Evolutionary conservation across 2,329 filamentous ascomycete genomes (phyloP), one percentile per base, ranked within the genome.

Genomic region (Thelonectria blattea): DNA sequence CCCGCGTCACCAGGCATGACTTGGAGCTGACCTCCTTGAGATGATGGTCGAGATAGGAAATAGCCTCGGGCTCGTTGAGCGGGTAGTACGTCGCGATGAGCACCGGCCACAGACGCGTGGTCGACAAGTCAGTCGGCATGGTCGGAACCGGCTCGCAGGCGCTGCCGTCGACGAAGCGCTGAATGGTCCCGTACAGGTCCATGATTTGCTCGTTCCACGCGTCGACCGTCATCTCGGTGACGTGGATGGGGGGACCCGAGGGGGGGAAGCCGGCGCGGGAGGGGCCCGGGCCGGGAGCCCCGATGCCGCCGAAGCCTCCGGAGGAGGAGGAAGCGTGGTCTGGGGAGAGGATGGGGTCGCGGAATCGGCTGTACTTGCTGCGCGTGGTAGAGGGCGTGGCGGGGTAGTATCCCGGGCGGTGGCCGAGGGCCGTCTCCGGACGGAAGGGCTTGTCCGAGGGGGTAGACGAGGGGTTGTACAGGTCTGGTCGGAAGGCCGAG

Each of bases 1-100:
- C 72, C 7, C 78, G 74, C 2, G 78, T 79, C 15, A 80, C 75
- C n/a, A 80, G 72, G 62, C 78, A 80, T 3, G 74, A 73, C 67
- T 79, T 79, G 50, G 75, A 73, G 56, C 75, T 75, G 34, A 74
- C 71, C 20, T 77, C 74, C 54, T 74, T 74, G 20, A 80, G 71
- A 52, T 80, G 78, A 56, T 72, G 73, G 48, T 78, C 74, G 18
- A 80, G 74, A 52, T 80, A 80, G 3, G 78, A 77, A 4, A 74
- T 64, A 1, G 78, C 76, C 63, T 80, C 77, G 1, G 66, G 47
- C 54, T 76, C 73, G 15, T 73, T 75, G 20, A 80, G 70, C 7
- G 76, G 76, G 34, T 73, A 70, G 58, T 79, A 79, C 1, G 73
- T 75, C 1, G 75, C 72, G 34, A 78, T 58, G 14, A 79, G 70